These are phyloP conservation scores for Auriculariales sp. DNA, from an alignment of 768 basidiomycete genomes.

Conservation along the genomic window DNA sequence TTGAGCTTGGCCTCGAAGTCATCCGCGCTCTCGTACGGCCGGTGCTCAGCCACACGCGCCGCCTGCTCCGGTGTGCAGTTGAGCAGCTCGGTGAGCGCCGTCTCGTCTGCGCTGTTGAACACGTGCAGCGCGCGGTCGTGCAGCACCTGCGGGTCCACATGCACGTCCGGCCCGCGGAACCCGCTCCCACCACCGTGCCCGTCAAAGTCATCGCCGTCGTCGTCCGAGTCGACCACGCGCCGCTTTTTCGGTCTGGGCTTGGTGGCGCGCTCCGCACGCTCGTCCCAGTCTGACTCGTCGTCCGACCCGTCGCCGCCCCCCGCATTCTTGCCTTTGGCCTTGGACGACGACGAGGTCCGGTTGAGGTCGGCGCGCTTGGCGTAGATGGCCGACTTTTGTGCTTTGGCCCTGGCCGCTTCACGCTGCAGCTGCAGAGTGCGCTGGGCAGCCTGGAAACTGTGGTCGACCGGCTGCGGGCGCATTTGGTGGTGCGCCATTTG, in stretches of 20 bases:
- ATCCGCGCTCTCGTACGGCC: slow-evolving; percentile 66
- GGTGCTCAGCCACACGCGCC: slow-evolving; percentile 53
- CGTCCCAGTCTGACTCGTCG: neutral
- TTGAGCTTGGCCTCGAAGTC: slow-evolving; percentile 71
- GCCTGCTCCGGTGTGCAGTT: slow-evolving; percentile 72
- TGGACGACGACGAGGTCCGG: too few relatives aligned
- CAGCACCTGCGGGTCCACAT: slow-evolving; percentile 14
- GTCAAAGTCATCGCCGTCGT: slow-evolving; percentile 12
- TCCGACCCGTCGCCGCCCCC: neutral
- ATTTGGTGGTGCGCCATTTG: neutral
- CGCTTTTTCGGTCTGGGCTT: slow-evolving; percentile 2
- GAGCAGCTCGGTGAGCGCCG: neutral
- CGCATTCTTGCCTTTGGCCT: neutral
- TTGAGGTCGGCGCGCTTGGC: neutral
- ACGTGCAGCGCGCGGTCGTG: slow-evolving; percentile 20
- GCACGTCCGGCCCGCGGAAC: slow-evolving; percentile 7
- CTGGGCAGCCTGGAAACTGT: neutral
- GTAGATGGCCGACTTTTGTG: neutral
- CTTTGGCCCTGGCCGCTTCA: neutral
- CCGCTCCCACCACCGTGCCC: slow-evolving; percentile 8
- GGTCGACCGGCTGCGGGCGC: too few relatives aligned
- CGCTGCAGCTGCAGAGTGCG: neutral
- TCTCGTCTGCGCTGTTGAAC: slow-evolving; percentile 24
- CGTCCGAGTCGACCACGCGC: slow-evolving; percentile 10
- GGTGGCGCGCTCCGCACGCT: neutral